Base-by-base conservation (phyloP, 2,329 filamentous ascomycete genomes). In the Ascochyta viciae-villosae region DNA sequence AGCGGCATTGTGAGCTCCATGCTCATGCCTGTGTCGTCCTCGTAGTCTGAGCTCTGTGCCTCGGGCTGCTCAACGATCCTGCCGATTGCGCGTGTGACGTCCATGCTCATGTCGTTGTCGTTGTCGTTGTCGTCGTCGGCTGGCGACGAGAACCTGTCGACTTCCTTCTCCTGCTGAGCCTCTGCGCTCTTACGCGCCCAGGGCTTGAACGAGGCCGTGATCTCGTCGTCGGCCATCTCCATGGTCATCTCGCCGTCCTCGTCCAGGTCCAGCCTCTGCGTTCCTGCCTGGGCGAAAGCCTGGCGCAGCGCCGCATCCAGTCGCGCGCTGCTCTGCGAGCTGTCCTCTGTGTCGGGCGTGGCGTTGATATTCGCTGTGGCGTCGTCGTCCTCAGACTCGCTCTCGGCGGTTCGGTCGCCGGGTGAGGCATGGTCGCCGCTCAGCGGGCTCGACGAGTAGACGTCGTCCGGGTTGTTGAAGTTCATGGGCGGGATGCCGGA, bases 11-110 rank as follows among this genome's bases (percentile, higher is more conserved):
- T 86, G 43, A 86, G 77, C 41, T 86, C 83, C 83, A 85, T 81
- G 26, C 79, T 82, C 59, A 78, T 78, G 43, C 47, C 53, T 24
- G 53, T 56, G 53, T 83, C 81, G 5, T 78, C 79, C 7, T 78
- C 79, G 22, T 71, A 61, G 7, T 74, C 74, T 15, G 79, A 76
- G 58, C 73, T 74, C 34, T 58, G 58, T n/a, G 55, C 51, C 34
- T 72, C 70, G 45, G 75, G 66, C 29, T 76, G 81, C 5, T 82
- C 78, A 19, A 96, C 76, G 50, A 98, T 97, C 3, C 88, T 85
- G 8, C 94, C 94, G 49, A 96, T 81, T 8, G 87, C 91, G 50
- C 86, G 87, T 2, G 94, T 97, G 7, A 97, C 91, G 66, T 98
- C 94, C 94, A 98, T 97, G 22, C 91, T 95, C 82, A 96, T 88